Conservation (phyloP, 1,139 yeast species). For the Candida dubliniensis region DNA sequence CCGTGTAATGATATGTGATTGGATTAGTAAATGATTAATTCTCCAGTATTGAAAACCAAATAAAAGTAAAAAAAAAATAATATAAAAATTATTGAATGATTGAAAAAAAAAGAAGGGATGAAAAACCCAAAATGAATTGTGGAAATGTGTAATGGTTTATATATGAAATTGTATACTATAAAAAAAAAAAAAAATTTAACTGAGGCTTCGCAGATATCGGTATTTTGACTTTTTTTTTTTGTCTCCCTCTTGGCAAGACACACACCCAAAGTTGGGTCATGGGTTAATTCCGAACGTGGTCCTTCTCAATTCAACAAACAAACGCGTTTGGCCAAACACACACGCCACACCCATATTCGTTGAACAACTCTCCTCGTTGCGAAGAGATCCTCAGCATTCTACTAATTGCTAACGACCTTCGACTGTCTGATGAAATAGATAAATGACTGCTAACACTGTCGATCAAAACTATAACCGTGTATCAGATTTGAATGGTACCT, state of each 20-base stretch:
- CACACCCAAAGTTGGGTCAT: background rate
- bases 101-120: background rate
- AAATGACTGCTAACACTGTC: too few relatives aligned
- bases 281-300: too few relatives aligned
- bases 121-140: background rate
- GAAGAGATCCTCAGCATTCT: too few relatives aligned
- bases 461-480: background rate
- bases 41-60: background rate
- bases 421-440: too few relatives aligned
- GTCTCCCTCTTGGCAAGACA: background rate
- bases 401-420: too few relatives aligned
- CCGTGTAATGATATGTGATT: background rate
- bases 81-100: background rate
- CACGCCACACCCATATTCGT: too few relatives aligned
- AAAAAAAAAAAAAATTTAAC: background rate
- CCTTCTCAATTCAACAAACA: too few relatives aligned
- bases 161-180: background rate
- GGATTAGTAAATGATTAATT: background rate
- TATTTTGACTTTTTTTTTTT: background rate
- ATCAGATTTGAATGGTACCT: background rate
- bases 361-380: too few relatives aligned
- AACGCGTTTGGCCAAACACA: too few relatives aligned
- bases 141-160: background rate
- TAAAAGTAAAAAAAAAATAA: background rate
- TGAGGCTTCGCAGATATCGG: slow-evolving; percentile 5